Evolutionary conservation across 148 eudicot species (phyloP), one percentile per base, ranked within the genome.

Genomic region (Nepenthes gracilis): DNA sequence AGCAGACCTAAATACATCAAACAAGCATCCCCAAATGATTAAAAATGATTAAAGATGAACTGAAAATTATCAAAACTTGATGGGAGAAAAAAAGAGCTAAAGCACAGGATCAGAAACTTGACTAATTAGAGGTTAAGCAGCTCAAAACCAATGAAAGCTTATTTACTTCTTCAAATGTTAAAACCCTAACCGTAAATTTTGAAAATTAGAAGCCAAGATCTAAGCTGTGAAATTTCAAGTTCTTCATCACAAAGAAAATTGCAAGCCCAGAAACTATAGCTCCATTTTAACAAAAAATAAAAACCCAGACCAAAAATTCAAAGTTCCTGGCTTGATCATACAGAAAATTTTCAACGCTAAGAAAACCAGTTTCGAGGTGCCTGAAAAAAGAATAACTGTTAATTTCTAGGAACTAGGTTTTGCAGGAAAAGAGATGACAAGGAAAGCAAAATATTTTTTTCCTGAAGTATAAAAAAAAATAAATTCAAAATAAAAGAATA

Each of bases 361-460:
- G 55, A 55, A 68, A 33, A 15, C 50, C 64, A 60, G 61, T 64
- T 75, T 70, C 54, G 54, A 73, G 36, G 65, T 53, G 72, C 63
- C 74, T 76, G 71, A 68, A 68, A 72, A 79, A 69, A 64, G 71
- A 47, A 65, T 63, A 47, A 49, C 58, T 69, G 69, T 62, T 70
- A 66, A 70, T 76, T 61, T 78, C 1, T 49, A 2, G 53, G 11
- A 49, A 11, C 53, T 49, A 85, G 88, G 85, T 86, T 81, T 55
- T 55, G 36, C 36, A 47, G 53, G 69, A 78, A 80, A 81, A 80
- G 15, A n/a, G 48, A 45, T 45, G 48, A 45, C 81, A 83, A 64
- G 74, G 74, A 65, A 72, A 61, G 63, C 32, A 55, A 55, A 66
- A 75, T 63, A 63, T 67, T 57, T 47, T 43, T 40, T 23, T 23